Evolutionary conservation across 140 eudicot species (phyloP).

Genomic region (Erigeron philadelphicus): DNA sequence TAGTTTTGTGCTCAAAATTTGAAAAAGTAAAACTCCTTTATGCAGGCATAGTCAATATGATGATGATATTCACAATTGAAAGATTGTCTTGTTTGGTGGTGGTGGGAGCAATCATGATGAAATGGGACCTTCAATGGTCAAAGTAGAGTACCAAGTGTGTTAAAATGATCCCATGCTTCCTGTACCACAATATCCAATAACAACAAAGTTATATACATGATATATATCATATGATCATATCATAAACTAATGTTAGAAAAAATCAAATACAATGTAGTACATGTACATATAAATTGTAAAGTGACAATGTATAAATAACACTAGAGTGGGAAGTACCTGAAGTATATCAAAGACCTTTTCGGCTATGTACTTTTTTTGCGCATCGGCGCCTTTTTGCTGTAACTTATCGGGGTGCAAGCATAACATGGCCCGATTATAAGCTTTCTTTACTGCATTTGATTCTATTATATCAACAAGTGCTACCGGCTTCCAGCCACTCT

Average conservation of each 20-base stretch:
- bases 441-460: conserved; percentile 66
- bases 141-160: conserved; percentile 42
- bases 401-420: conserved; percentile 92
- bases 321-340: conserved; percentile 50
- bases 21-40: conserved; percentile 24
- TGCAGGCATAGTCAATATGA: conserved; percentile 23
- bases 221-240: not conserved
- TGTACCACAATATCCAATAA: conserved; percentile 33
- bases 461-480: conserved; percentile 81
- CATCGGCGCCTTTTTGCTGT: conserved; percentile 87
- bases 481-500: conserved; percentile 91
- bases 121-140: conserved; percentile 26
- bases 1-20: conserved; percentile 12
- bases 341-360: conserved; percentile 81
- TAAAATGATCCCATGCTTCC: conserved; percentile 96
- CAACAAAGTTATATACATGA: not conserved
- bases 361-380: conserved; percentile 65
- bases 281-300: not conserved
- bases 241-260: not conserved
- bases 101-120: conserved; percentile 31
- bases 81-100: conserved; percentile 29
- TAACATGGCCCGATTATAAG: conserved; percentile 81
- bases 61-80: conserved; percentile 36
- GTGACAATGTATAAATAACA: not conserved
- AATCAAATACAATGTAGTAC: not conserved